Conservation (phyloP, 768 basidiomycete species). For the Mycena albidolilacea region DNA sequence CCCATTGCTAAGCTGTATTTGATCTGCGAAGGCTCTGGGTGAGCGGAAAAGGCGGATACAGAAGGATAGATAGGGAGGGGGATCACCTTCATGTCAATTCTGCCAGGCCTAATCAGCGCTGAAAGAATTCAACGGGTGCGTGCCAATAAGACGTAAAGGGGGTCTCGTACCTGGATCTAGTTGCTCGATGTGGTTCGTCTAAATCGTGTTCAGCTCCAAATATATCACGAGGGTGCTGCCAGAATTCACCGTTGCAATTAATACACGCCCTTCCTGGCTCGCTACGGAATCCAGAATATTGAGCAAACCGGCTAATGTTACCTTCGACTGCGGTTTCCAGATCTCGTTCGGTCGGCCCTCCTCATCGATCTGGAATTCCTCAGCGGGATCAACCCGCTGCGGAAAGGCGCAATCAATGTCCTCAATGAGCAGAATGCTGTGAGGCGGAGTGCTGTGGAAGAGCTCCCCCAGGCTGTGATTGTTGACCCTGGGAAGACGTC, state of each 20-base stretch:
- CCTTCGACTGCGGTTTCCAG: background rate
- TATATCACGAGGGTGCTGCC: background rate
- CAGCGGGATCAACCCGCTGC: background rate
- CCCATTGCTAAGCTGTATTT: constrained; percentile 18
- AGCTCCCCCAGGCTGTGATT: constrained; percentile 22
- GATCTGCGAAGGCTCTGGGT: constrained; percentile 13
- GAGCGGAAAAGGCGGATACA: no score
- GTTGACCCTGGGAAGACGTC: background rate
- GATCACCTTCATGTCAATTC: constrained; percentile 27
- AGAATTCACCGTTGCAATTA: constrained; percentile 18
- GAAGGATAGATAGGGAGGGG: background rate
- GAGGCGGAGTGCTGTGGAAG: constrained; percentile 21
- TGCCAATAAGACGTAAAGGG: no score
- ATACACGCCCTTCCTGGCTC: constrained; percentile 24
- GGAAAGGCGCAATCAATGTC: constrained; percentile 30
- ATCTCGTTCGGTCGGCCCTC: background rate
- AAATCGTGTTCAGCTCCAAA: background rate
- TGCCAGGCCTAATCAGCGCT: constrained; percentile 28
- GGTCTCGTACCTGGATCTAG: constrained; percentile 19
- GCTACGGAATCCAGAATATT: constrained; percentile 30
- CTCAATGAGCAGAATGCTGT: constrained; percentile 28
- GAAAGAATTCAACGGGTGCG: background rate
- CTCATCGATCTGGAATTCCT: background rate
- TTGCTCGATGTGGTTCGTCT: constrained; percentile 32
- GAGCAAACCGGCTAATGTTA: constrained; percentile 23